Evolutionary conservation across 2,329 filamentous ascomycete genomes (phyloP), one percentile per base, ranked within the genome.

Genomic region (Exophiala bonariae): DNA sequence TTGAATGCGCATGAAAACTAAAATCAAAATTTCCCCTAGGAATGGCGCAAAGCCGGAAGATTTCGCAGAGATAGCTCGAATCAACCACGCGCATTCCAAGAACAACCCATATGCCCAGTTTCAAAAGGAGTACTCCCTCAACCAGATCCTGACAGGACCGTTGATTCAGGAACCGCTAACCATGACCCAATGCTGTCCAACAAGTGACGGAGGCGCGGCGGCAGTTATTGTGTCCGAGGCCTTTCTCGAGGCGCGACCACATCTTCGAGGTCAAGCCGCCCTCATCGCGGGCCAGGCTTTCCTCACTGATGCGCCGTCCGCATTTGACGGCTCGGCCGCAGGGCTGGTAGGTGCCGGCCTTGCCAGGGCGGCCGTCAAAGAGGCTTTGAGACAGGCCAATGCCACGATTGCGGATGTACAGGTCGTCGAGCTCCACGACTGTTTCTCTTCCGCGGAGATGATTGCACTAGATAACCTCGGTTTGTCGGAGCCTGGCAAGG

Each of bases 61-160:
- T 75, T 96, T 97, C 68, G 92, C 88, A 28, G 92, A 97, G 73
- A 96, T 97, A 63, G 92, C 82, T 9, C 85, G 92, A 59, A 72
- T 97, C 65, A 96, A 96, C 76, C 92, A 97, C 72, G 84, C 83
- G 53, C 93, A 97, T 78, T 91, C 85, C 13, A 85, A 85, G 66
- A 82, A 85, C 57, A 96, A 97, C 76, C 92, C 92, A 4, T 97
- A 97, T 77, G 92, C 89, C n/a, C 92, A 97, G 70, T 97, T 97
- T 78, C 86, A 87, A 63, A 82, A 93, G 62, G 87, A 92, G 65
- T 97, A 97, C 74, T 87, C 87, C 1, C 81, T 85, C 35, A 87
- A 95, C 23, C 85, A 97, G 69, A 78, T 97, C 65, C 70, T 89
- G 63, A 75, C 85, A 30, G 74, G 88, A 0, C 77, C 88, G 48